Percentiles rank a stretch among this genome's conserved stretches.
Conservation (phyloP, 345 rosid species). For the Crucihimalaya himalaica region DNA sequence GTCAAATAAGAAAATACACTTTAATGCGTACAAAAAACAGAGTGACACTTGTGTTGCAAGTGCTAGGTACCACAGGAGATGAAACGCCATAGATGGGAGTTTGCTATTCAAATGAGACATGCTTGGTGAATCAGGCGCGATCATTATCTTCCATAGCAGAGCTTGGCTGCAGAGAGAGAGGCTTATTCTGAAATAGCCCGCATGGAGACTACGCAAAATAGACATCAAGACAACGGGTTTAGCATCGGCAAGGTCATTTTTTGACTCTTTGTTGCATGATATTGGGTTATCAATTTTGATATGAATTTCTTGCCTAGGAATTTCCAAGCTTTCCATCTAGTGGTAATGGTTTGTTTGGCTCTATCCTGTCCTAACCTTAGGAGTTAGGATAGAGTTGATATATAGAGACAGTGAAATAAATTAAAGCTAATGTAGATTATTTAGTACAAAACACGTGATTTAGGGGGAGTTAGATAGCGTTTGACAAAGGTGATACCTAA, state of each 20-base stretch:
- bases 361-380: conserved; percentile 1
- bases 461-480: conserved; percentile 25
- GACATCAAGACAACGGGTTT: conserved; percentile 34
- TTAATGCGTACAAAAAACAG: conserved; percentile 44
- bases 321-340: conserved; percentile 25
- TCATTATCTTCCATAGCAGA: conserved; percentile 54
- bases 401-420: conserved; percentile 20
- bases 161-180: conserved; percentile 60
- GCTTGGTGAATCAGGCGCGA: conserved; percentile 25
- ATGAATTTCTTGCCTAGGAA: conserved; percentile 29
- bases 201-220: conserved; percentile 45
- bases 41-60: conserved; percentile 43
- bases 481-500: conserved; percentile 26
- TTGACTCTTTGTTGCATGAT: conserved; percentile 17
- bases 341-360: conserved; percentile 25
- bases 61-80: conserved; percentile 52
- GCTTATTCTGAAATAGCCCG: conserved; percentile 59
- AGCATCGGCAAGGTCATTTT: conserved; percentile 10
- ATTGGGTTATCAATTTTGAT: conserved; percentile 16
- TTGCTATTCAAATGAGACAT: conserved; percentile 36
- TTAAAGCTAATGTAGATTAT: conserved; percentile 11
- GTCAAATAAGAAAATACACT: conserved; percentile 45
- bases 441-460: conserved; percentile 29
- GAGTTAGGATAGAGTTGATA: conserved; percentile 14
- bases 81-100: conserved; percentile 48